Evolutionary conservation across 768 basidiomycete genomes (phyloP), one percentile per base, ranked within the genome.

Genomic region (Amanita subjunquillea): DNA sequence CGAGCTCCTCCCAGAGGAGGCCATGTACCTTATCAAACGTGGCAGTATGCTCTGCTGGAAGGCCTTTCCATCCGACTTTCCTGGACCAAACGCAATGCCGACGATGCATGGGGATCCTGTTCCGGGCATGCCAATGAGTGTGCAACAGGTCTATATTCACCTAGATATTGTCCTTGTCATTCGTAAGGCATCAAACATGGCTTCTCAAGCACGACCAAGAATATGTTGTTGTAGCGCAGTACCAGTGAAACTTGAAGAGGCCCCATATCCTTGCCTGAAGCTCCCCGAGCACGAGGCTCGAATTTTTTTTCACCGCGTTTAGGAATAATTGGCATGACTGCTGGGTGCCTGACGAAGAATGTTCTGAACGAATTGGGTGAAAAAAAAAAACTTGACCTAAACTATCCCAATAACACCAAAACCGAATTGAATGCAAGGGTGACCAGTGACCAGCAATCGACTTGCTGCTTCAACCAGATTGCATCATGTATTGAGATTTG

Each of bases 261-360:
- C 5, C 10, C 25, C 37, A 37, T 37, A n/a, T n/a, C 48, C 13
- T 39, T 1, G 36, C 36, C 22, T 15, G 40, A 2, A 20, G 41
- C 38, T 12, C 12, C 41, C 9, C 36, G 40, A 23, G 39, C 41
- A 40, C 68, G 59, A 1, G 96, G 96, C 63, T 98, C 95, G 58
- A 92, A 98, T 57, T 98, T 94, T 64, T 99, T 98, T 67, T 98
- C 96, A 1, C 96, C 96, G 25, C 96, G 80, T 66, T 90, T 94
- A 5, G 96, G 96, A 48, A 99, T 94, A 2, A 87, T 72, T 2
- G 87, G 87, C 50, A 50, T 39, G 53, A 50, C 51, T 50, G 53
- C 37, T 47, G 39, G 17, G 48, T 40, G 49, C 32, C 43, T 53
- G 32, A 20, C 34, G 41, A 48, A 42, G 46, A 53, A 20, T 27